Base-by-base conservation (phyloP, 441 rosid species). In the Pelargonium citronellum region DNA sequence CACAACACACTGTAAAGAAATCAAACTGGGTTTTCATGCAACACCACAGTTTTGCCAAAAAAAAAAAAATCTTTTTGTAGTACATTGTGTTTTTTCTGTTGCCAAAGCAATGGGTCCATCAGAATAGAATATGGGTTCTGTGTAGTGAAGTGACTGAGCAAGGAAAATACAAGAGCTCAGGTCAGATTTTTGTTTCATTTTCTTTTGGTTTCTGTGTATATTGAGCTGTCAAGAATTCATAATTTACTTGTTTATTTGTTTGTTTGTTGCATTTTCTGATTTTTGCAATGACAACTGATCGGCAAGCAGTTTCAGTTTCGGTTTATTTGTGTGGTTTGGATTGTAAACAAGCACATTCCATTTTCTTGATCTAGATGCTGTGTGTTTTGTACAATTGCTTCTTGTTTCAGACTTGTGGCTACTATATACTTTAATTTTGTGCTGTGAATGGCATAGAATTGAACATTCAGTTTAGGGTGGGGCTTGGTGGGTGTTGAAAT, bases 41-140 rank as follows among this genome's bases (percentile, higher is more conserved):
- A 37, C 41, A 5, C 24, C 22, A 17, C 20, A 57, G 9, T 22
- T 1, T 15, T 57, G 8, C 62, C 27, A 51, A 17, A 57, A 57
- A 57, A 17, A 0, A 13, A 7, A 51, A 17, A 57, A 17, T 27
- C 7, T 2, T 57, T 57, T 57, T 9, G 1, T 11, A 0, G 55
- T 12, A n/a, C 55, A 47, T 47, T 47, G 55, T 47, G 55, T 47
- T 47, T 47, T 47, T 47, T 10, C 55, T 47, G 62, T 57, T 57
- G 3, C 61, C 19, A 20, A 16, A 16, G 19, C 62, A 55, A 57
- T 57, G 62, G 62, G 27, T 57, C 20, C 7, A 57, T 57, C 41
- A 37, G 41, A 37, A 27, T 19, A 16, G 13, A 16, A 57, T 17
- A 57, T 57, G 62, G 62, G 62, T 57, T 57, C 20, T 57, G 62